Conservation (phyloP, 768 basidiomycete species). For the Lactarius pseudohatsudake region DNA sequence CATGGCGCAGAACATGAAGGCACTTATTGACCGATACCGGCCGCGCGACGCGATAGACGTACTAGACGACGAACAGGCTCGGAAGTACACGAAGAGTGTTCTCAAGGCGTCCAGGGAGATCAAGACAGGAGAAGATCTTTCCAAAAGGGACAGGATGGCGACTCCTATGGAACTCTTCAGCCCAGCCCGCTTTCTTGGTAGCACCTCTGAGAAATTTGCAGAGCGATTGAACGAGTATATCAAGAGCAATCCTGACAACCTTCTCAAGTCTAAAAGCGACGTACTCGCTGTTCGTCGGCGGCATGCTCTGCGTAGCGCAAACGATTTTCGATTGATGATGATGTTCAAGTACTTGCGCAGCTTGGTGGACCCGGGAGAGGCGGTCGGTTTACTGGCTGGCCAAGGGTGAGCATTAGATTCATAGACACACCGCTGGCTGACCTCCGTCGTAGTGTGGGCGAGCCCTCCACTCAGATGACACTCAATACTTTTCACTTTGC, state of each 20-base stretch:
- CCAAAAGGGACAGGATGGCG: conserved; percentile 60
- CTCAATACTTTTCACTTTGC: conserved; percentile 99
- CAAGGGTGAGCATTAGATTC: conserved; percentile 72
- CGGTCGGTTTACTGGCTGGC: conserved; percentile 94
- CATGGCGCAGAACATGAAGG: conserved; percentile 79
- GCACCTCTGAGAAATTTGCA: conserved; percentile 91
- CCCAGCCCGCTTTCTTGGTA: conserved; percentile 80
- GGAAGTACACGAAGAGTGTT: conserved; percentile 84
- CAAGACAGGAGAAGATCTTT: conserved; percentile 40
- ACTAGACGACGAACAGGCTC: conserved; percentile 67
- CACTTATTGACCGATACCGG: conserved; percentile 70
- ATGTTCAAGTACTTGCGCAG: conserved; percentile 91
- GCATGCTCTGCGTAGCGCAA: conserved; percentile 46
- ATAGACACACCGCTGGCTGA: neutral
- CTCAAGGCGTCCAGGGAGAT: conserved; percentile 65
- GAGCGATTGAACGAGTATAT: conserved; percentile 75
- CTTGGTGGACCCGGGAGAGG: conserved; percentile 95
- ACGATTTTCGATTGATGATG: conserved; percentile 79
- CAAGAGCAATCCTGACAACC: conserved; percentile 63
- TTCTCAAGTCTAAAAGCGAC: conserved; percentile 46
- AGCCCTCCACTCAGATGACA: conserved; percentile 99
- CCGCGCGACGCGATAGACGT: conserved; percentile 57
- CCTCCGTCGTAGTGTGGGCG: conserved; percentile 70
- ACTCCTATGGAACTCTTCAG: conserved; percentile 75
- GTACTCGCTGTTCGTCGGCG: conserved; percentile 45